Conservation (phyloP, 768 basidiomycete genomes). For the Russula griseocarnosa region DNA sequence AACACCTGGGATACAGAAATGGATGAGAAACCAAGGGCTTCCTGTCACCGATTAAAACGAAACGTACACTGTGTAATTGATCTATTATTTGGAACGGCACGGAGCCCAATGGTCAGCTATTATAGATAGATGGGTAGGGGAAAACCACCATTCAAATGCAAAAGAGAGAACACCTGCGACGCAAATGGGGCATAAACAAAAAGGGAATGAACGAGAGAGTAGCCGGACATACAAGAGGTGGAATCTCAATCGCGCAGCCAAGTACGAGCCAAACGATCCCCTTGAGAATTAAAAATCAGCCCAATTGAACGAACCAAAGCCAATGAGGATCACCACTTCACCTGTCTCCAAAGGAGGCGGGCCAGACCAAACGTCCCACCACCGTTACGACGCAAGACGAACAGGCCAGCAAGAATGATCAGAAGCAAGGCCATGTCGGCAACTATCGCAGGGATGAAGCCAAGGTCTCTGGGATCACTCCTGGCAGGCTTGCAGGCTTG, state of each 20-base stretch:
- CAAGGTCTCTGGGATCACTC: not conserved
- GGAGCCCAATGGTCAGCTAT: not conserved
- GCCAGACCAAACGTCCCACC: not conserved
- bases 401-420: conserved; percentile 11
- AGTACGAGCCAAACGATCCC: not conserved
- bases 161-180: not conserved
- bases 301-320: not conserved
- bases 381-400: not conserved
- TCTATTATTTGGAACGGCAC: not conserved
- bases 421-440: conserved; percentile 6
- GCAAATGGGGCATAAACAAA: not conserved
- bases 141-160: not conserved
- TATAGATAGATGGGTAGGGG: not conserved
- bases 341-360: not conserved
- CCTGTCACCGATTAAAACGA: not conserved
- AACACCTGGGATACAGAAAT: not conserved
- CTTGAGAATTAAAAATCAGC: not conserved
- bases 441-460: not conserved
- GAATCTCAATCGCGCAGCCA: not conserved
- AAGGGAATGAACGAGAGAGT: not conserved
- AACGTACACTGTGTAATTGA: not conserved
- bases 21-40: not conserved
- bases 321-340: not conserved
- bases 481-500: not conserved
- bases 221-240: not conserved